phyloP scores from a whole-genome alignment of 352 stramenopile species.

The Phytopythium helicoides region DNA sequence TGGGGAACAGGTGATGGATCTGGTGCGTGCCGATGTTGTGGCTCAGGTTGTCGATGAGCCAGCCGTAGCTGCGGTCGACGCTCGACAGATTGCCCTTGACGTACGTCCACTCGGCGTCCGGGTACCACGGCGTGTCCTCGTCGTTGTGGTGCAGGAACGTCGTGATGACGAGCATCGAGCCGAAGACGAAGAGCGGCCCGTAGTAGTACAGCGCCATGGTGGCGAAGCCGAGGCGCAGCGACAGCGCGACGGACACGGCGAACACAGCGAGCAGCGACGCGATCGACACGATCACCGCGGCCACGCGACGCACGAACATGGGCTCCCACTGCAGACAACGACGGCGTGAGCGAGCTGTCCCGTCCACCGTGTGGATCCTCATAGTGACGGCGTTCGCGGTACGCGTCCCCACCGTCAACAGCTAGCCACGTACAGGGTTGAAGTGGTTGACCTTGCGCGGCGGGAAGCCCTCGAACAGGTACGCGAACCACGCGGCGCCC shows the following conservation, averaged over 20 bases:
- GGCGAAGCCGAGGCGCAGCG: slow-evolving; percentile 41
- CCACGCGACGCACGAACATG: slow-evolving; percentile 60
- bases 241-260: slow-evolving; percentile 35
- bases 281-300: slow-evolving; percentile 64
- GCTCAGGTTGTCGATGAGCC: slow-evolving; percentile 79
- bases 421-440: slow-evolving; percentile 50
- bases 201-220: slow-evolving; percentile 82
- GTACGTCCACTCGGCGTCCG: slow-evolving; percentile 81
- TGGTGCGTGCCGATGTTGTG: slow-evolving; percentile 88
- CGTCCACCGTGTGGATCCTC: neutral
- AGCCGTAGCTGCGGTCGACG: slow-evolving; percentile 77
- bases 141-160: slow-evolving; percentile 86
- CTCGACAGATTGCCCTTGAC: slow-evolving; percentile 82
- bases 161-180: slow-evolving; percentile 77
- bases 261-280: slow-evolving; percentile 36
- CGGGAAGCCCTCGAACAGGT: slow-evolving; percentile 70
- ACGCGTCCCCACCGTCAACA: too few species aligned
- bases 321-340: slow-evolving; percentile 45
- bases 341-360: too few species aligned
- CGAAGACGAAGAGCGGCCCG: slow-evolving; percentile 70
- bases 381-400: too few species aligned
- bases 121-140: slow-evolving; percentile 82
- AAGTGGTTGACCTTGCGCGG: slow-evolving; percentile 79
- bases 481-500: slow-evolving; percentile 68
- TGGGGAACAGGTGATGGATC: slow-evolving; percentile 85